Evolutionary conservation across 169 alveolate genomes (phyloP), one percentile per base, ranked within the genome.

Genomic region (Plasmodium cynomolgi): DNA sequence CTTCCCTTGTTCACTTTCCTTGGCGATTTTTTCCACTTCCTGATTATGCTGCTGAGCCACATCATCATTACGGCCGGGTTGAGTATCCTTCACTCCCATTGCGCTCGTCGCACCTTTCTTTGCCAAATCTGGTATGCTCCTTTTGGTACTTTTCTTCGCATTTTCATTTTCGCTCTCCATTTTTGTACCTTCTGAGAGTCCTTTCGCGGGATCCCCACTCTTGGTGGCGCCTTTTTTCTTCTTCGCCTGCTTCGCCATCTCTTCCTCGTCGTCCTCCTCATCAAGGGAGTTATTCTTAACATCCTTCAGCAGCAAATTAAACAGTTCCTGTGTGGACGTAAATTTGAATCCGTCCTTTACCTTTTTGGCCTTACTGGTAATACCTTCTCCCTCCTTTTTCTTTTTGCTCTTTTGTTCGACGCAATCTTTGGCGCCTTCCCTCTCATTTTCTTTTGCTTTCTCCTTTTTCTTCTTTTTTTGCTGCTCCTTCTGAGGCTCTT

Each of bases 281-380:
- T 62, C 75, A 62, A 8, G 29, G 23, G 72, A 56, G 23, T 62
- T 5, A 62, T 62, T 62, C 84, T 84, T 84, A 44, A 84, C 93
- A n/a, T 84, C 84, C 62, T 68, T 74, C 81, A 84, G 56, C 37
- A 84, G 81, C 37, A 84, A 50, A 84, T 84, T 84, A 50, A 84
- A 84, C n/a, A 84, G 26, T 29, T 84, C 93, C 39, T 84, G 93
- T 15, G 93, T 84, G 34, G 93, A 84, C 1, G 93, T 62, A 84
- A 84, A 84, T n/a, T 84, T 84, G 39, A 84, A 84, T 5, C n/a
- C 79, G 11, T 84, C 93, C 56, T 84, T 84, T 9, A 41, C 26
- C 54, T 84, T 84, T 47, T 74, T 84, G 56, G 20, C 17, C 77
- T 82, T 44, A 1, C n/a, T 56, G 23, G 83, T 33, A 3, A 68